Base-by-base conservation (phyloP, 2,329 filamentous ascomycete species). In the Pseudocercospora pini-densiflorae region DNA sequence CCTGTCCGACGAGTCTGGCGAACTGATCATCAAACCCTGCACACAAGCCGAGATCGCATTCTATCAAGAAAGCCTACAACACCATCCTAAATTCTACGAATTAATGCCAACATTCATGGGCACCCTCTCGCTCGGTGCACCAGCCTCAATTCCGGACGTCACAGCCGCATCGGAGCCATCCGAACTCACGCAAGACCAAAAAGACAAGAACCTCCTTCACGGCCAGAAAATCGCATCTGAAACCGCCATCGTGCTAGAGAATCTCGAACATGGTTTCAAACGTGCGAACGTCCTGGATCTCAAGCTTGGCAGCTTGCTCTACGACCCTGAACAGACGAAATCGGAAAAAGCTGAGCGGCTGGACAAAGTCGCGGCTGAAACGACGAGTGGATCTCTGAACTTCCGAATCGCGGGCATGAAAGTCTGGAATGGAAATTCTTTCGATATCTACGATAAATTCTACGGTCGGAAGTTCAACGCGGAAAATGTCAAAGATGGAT, bases 11-110 rank as follows among this genome's bases (percentile, higher is more conserved):
- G 84, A 87, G 63, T 89, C 92, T 61, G 95, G 95, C 77, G 88
- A 91, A 70, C 84, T 98, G 36, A 92, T 99, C 77, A 92, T 97
- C 77, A 99, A 99, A 81, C 95, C 95, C 19, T 98, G 94, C 79
- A 97, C 92, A 0, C 82, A 88, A 69, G 85, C 89, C 70, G 95
- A 99, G 81, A 88, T 98, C 73, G 86, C 89, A 53, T 99, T 99
- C 79, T 99, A 99, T 84, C 88, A 97, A 77, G 87, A 88, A 45
- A 89, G 82, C 27, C 76, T 89, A 29, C 80, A 86, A 36, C 80
- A 85, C 23, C 90, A 97, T 76, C 87, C 89, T 31, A 88, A 90
- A 1, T 92, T 98, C 74, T 87, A 89, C 59, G 87, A 89, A 24
- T 87, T 94, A 73, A 94, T 98, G 85, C 94, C 95, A 54, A 85